A percentile compares a stretch with the other conserved stretches of the same genome.
These are phyloP conservation scores for Didymella lethalis DNA, from an alignment of 2,329 filamentous ascomycete species.

Conservation along the genomic window DNA sequence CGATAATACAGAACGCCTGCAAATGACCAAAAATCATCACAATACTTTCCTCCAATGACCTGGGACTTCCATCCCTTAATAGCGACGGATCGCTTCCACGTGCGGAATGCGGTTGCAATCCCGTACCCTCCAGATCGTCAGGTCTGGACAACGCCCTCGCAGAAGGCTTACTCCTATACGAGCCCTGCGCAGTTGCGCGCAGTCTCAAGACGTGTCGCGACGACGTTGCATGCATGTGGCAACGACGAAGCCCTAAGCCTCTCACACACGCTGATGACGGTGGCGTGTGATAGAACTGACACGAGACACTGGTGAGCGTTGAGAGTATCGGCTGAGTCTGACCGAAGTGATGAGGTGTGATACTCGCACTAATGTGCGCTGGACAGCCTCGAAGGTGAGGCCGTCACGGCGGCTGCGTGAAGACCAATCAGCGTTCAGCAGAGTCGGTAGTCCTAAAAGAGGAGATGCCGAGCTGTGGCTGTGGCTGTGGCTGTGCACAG, in stretches of 20 bases:
- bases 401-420: slow-evolving; percentile 5
- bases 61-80: slow-evolving; percentile 13
- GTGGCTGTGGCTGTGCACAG: slow-evolving; percentile 2
- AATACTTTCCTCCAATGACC: slow-evolving; percentile 28
- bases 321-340: slow-evolving; percentile 11
- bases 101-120: slow-evolving; percentile 5
- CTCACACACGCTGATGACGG: slow-evolving; percentile 7
- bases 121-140: slow-evolving; percentile 12
- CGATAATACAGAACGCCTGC: slow-evolving; percentile 24
- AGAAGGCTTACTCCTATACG: slow-evolving; percentile 10
- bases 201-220: slow-evolving; percentile 12
- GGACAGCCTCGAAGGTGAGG: slow-evolving; percentile 7
- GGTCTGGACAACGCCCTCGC: slow-evolving; percentile 13
- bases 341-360: slow-evolving; percentile 9
- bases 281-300: slow-evolving; percentile 22
- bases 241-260: slow-evolving; percentile 9
- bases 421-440: slow-evolving; percentile 5
- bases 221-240: slow-evolving; percentile 13
- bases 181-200: slow-evolving; percentile 17
- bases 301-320: slow-evolving; percentile 13
- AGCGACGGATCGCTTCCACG: slow-evolving; percentile 2
- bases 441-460: slow-evolving; percentile 9
- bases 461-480: neutral
- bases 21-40: slow-evolving; percentile 28
- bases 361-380: slow-evolving; percentile 7